A percentile compares a stretch with the other conserved stretches of the same genome.
phyloP scores from a whole-genome alignment of 345 rosid species.

The Syzygium grande region DNA sequence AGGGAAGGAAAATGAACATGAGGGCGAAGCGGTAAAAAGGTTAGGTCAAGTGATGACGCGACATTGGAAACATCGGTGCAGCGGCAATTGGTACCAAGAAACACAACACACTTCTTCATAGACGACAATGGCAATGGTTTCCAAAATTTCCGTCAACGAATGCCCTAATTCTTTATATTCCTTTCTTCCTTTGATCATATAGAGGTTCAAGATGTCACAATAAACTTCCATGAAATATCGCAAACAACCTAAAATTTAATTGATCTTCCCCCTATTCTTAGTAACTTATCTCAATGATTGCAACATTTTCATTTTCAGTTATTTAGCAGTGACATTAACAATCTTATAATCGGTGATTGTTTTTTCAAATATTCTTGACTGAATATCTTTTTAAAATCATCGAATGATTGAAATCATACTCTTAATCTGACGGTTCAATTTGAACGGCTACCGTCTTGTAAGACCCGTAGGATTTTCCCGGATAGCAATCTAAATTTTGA shows the following conservation, averaged over 20 bases:
- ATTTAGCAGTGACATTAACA: neutral
- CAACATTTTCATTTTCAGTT: fast-evolving
- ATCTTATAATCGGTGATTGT: fast-evolving
- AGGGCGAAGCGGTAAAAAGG: too few relatives aligned
- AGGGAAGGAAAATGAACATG: too few relatives aligned
- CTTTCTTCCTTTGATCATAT: too few relatives aligned
- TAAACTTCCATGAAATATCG: neutral
- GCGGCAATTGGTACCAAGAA: too few relatives aligned
- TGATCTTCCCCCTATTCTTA: fast-evolving
- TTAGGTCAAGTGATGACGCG: too few relatives aligned
- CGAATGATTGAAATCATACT: fast-evolving
- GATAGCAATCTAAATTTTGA: neutral
- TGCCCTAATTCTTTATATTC: too few relatives aligned
- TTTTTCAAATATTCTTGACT: fast-evolving
- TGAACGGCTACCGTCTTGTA: fast-evolving
- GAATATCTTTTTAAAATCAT: fast-evolving
- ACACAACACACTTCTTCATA: too few relatives aligned
- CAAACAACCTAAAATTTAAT: neutral
- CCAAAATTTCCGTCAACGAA: too few relatives aligned
- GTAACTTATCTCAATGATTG: fast-evolving
- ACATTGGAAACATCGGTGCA: too few relatives aligned
- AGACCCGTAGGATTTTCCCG: fast-evolving
- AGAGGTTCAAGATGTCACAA: neutral
- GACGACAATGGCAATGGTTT: too few relatives aligned
- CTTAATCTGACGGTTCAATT: fast-evolving